Evolutionary conservation across 1,284 basidiomycete species (phyloP).

Genomic region (Cryptococcus hybrid): DNA sequence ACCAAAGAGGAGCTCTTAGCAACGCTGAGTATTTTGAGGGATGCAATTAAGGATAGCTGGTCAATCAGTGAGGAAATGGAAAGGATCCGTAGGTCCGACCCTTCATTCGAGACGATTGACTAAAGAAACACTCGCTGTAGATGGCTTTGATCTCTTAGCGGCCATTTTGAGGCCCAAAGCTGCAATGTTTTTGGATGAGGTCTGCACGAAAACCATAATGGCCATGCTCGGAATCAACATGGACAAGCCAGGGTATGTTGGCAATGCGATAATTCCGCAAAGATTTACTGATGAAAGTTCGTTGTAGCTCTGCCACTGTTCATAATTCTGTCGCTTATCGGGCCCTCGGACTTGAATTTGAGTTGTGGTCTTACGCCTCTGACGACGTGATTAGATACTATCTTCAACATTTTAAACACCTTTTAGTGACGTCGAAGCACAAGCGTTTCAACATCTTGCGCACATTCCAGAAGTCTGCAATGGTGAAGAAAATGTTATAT

Average conservation of each 20-base stretch:
- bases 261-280: constrained; percentile 27
- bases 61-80: constrained; percentile 91
- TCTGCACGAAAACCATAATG: constrained; percentile 72
- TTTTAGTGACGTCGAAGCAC: constrained; percentile 69
- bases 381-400: constrained; percentile 70
- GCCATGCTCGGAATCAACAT: constrained; percentile 81
- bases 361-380: constrained; percentile 76
- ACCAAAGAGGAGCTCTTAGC: constrained; percentile 70
- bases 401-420: constrained; percentile 70
- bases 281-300: constrained; percentile 5
- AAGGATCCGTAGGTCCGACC: constrained; percentile 61
- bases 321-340: constrained; percentile 79
- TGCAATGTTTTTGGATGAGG: constrained; percentile 69
- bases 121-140: constrained; percentile 50
- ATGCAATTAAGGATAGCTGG: constrained; percentile 81
- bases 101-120: not conserved
- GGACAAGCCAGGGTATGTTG: constrained; percentile 65
- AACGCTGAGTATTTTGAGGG: constrained; percentile 68
- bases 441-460: constrained; percentile 69
- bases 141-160: constrained; percentile 82
- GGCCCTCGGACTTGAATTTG: constrained; percentile 81
- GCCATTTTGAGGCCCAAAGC: constrained; percentile 69
- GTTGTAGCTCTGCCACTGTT: constrained; percentile 68
- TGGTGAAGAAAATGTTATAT: constrained; percentile 76
- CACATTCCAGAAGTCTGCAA: constrained; percentile 62